Evolutionary conservation across 2,329 filamentous ascomycete species (phyloP).

Genomic region (Emmonsiellopsis sp.): DNA sequence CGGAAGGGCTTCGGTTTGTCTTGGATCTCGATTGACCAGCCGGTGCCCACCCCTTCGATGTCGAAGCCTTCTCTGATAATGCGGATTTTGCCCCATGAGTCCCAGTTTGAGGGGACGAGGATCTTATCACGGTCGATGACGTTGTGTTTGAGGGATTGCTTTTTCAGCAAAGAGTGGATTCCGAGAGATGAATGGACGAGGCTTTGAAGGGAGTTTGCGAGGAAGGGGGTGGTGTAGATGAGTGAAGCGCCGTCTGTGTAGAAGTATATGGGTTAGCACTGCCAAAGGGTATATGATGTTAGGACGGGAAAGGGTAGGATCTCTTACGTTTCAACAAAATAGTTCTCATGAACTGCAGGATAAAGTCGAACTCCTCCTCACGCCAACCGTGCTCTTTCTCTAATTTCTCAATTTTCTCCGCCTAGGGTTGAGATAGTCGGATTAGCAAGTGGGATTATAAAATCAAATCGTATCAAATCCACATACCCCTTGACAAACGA

Average conservation of each 20-base stretch:
- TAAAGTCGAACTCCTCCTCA: conserved; percentile 92
- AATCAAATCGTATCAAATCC: neutral
- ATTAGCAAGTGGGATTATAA: conserved; percentile 14
- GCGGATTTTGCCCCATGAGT: conserved; percentile 95
- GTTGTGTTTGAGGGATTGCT: conserved; percentile 74
- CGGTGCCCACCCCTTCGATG: conserved; percentile 73
- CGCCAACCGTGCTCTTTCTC: conserved; percentile 90
- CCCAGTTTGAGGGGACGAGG: conserved; percentile 91
- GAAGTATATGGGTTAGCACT: conserved; percentile 2
- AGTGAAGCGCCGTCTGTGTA: conserved; percentile 67
- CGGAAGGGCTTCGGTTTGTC: conserved; percentile 30
- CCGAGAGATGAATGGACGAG: conserved; percentile 78
- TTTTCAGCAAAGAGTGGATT: conserved; percentile 73
- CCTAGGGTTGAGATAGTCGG: conserved; percentile 36
- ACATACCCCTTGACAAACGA: conserved; percentile 89
- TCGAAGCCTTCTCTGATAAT: conserved; percentile 88
- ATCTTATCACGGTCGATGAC: conserved; percentile 93
- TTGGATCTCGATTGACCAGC: conserved; percentile 79
- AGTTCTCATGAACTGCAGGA: conserved; percentile 86
- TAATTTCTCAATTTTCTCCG: conserved; percentile 80
- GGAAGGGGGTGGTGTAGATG: conserved; percentile 72
- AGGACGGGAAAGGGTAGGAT: conserved; percentile 11
- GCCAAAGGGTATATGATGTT: neutral
- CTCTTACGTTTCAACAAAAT: conserved; percentile 69
- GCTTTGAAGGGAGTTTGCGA: conserved; percentile 66